A percentile compares a stretch with the other conserved stretches of the same genome.
Evolutionary conservation across 2,329 filamentous ascomycete species (phyloP).

Genomic region (Aspergillus fijiensis): DNA sequence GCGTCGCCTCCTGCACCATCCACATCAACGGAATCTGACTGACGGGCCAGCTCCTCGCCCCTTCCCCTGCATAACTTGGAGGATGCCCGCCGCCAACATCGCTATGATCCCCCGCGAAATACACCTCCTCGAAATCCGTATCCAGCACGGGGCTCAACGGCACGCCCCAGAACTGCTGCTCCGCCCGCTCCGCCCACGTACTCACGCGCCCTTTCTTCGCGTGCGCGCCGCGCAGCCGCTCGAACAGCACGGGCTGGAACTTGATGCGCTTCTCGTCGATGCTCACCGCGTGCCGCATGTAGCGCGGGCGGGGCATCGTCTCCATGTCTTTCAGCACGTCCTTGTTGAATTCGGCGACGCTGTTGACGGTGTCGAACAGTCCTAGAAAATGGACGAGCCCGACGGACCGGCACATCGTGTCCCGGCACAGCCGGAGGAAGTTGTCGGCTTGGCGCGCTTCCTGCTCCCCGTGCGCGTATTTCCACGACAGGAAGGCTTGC

Average conservation of each 20-base stretch:
- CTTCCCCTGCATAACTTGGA: conserved; percentile 29
- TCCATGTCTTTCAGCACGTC: conserved; percentile 14
- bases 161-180: conserved; percentile 5
- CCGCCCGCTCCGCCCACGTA: conserved; percentile 23
- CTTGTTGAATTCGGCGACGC: conserved; percentile 21
- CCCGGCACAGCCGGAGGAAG: conserved; percentile 11
- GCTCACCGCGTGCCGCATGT: conserved; percentile 54
- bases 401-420: conserved; percentile 21
- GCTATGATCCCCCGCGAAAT: conserved; percentile 70
- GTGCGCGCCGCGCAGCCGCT: neutral
- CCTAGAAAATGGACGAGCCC: conserved; percentile 24
- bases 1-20: conserved; percentile 63
- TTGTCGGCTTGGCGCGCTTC: conserved; percentile 6
- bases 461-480: conserved; percentile 13
- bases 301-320: conserved; percentile 37
- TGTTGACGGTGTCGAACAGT: conserved; percentile 29
- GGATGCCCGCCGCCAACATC: conserved; percentile 75
- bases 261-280: conserved; percentile 57
- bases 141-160: neutral
- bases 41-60: conserved; percentile 49
- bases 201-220: conserved; percentile 7
- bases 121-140: conserved; percentile 68
- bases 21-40: conserved; percentile 67
- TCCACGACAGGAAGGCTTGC: conserved; percentile 18
- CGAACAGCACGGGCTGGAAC: conserved; percentile 37